Evolutionary conservation across 257 asterid genomes (phyloP), one percentile per base, ranked within the genome.

Genomic region (Solanum acaule): DNA sequence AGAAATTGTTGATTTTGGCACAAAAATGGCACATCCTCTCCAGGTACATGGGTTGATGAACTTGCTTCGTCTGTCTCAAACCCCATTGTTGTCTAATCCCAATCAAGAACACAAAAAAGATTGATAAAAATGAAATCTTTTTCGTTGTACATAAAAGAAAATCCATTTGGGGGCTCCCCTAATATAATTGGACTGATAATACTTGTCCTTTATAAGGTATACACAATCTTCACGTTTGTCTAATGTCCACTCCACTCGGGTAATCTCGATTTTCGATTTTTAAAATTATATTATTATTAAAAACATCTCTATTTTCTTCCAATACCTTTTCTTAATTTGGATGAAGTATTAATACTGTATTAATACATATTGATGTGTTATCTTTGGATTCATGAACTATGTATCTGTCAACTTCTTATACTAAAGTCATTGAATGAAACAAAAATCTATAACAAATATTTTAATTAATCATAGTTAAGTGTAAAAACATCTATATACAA

Each of bases 1-100:
- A 14, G 90, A 88, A 10, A 71, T 14, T 77, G 23, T n/a, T 40
- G 29, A 35, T 31, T 35, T n/a, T 38, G 34, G 87, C 63, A 83
- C 87, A 96, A 61, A 6, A 96, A 89, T 15, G 98, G 98, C 6
- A 96, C 93, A 87, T 95, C 92, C 84, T 94, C 98, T 87, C 94
- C 90, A 18, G 98, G 94, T 59, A 91, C 12, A 84, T 84, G 63
- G 31, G 95, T 86, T 33, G 99, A 93, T 42, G 97, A 92, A 20
- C 90, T 93, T 27, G 94, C 93, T 86, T 90, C 89, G 34, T 88
- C 88, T 87, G 89, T 84, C 75, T 68, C 83, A 11, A 90, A 38
- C 25, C 61, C 88, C 85, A 73, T 86, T 38, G 72, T 46, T 59
- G 56, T 46, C 0, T 25, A 79, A 79, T 44, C 13, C 65, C 34